Base-by-base conservation (phyloP, 2,329 filamentous ascomycete genomes). In the Ascochyta lentis region DNA sequence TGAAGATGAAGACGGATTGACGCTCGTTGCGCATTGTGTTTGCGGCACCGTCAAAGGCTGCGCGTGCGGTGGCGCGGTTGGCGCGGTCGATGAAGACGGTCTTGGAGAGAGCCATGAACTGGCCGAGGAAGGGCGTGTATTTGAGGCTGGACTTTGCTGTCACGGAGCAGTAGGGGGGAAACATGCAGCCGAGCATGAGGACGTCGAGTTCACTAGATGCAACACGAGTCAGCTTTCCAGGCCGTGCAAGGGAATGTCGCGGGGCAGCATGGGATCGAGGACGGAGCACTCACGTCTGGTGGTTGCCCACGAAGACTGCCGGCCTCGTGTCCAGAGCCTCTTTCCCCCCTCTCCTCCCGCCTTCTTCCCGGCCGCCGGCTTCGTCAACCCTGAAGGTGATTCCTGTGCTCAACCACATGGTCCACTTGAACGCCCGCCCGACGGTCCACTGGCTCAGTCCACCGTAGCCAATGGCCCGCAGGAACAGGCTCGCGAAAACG, bases 31-130 rank as follows among this genome's bases (percentile, higher is more conserved):
- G 85, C 80, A 99, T 99, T 75, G 93, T 89, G 41, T 84, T 78
- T 43, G 91, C 91, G 35, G 95, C 95, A 48, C 89, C 86, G 65
- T 89, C 85, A 83, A 99, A 96, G 47, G 92, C 92, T 61, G 89
- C 86, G 64, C 95, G 83, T 22, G 95, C 93, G 62, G 90, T 91
- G 73, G 88, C 85, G 65, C 86, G 85, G 77, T 96, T 96, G 68
- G 87, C 86, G 72, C 95, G 90, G 77, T 99, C 92, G 79, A 99
- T 96, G 79, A 98, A 99, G 71, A 99, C 89, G 64, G 91, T 90
- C 61, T 93, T 92, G 63, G 88, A 92, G 56, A 97, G 83, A 44
- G 86, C 77, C 81, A 83, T 99, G 80, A 96, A 99, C 92, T 92
- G 96, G 58, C 95, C 95, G 51, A 99, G 81, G 74, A 99, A 86